These are phyloP conservation scores for Casuarina glauca DNA, from an alignment of 306 rosid genomes.

Conservation along the genomic window DNA sequence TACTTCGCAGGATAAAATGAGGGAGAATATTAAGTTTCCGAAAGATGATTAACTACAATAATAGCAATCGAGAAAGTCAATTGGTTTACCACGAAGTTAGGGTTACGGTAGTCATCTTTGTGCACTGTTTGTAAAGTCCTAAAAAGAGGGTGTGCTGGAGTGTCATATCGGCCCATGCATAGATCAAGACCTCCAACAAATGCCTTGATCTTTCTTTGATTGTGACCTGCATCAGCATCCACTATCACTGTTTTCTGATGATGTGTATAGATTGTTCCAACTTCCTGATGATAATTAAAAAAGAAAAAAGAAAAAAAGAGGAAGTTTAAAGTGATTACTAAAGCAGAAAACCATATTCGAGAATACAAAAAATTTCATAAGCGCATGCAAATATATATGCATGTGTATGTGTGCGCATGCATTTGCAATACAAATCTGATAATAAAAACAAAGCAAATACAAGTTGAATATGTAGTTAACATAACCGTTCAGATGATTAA, in stretches of 20 bases:
- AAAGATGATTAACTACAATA: neutral
- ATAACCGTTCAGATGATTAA: neutral
- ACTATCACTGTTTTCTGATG: slow-evolving; percentile 95
- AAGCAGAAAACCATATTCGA: neutral
- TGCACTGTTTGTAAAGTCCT: slow-evolving; percentile 67
- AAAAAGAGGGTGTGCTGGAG: slow-evolving; percentile 65
- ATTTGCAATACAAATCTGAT: neutral
- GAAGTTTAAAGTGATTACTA: slow-evolving; percentile 19
- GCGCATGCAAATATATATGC: neutral
- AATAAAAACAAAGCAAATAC: neutral
- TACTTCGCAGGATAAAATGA: neutral
- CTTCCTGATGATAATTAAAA: slow-evolving; percentile 55
- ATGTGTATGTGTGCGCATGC: neutral
- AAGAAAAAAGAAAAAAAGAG: neutral
- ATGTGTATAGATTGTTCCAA: slow-evolving; percentile 82
- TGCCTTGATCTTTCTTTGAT: slow-evolving; percentile 70
- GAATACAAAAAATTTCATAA: neutral
- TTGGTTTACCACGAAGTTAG: slow-evolving; percentile 58
- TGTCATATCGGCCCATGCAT: slow-evolving; percentile 79
- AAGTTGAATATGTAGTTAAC: neutral
- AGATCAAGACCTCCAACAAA: slow-evolving; percentile 96
- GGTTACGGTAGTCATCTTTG: slow-evolving; percentile 75
- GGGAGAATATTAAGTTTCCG: neutral
- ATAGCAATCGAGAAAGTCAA: slow-evolving; percentile 12
- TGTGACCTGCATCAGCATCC: slow-evolving; percentile 79